A percentile compares a stretch with the other conserved stretches of the same genome.
Conservation (phyloP, 2,329 filamentous ascomycete genomes). For the Neonectria faginata region DNA sequence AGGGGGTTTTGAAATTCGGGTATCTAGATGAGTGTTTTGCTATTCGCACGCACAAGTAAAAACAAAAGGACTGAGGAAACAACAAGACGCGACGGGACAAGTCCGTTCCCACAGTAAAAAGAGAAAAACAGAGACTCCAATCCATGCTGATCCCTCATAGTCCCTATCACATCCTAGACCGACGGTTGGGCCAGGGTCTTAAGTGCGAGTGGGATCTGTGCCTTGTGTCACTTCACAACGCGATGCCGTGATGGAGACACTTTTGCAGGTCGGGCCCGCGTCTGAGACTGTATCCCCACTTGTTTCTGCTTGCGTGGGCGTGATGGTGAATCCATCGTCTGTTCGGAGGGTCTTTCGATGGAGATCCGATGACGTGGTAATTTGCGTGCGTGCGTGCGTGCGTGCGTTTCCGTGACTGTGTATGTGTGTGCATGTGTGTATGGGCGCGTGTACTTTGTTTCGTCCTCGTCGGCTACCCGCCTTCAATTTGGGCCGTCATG, state of each 20-base stretch:
- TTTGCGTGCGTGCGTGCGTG: neutral
- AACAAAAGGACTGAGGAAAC: constrained; percentile 1
- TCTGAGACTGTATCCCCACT: constrained; percentile 26
- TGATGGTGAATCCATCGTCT: neutral
- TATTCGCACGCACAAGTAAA: neutral
- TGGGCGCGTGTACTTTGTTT: neutral
- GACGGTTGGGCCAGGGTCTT: constrained; percentile 3
- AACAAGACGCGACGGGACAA: neutral
- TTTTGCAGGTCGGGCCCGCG: neutral
- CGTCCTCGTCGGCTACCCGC: neutral
- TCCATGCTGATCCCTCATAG: neutral
- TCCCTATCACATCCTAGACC: neutral
- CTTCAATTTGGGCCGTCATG: neutral
- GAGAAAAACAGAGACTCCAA: neutral
- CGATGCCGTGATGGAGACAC: constrained; percentile 39
- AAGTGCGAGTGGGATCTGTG: constrained; percentile 9
- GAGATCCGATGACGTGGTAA: constrained; percentile 1
- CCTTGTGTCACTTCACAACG: constrained; percentile 36
- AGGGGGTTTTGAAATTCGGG: constrained; percentile 16
- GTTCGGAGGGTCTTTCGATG: neutral
- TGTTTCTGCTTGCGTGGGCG: constrained; percentile 31
- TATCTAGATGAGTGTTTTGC: constrained; percentile 25
- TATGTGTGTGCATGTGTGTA: neutral
- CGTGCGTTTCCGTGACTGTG: neutral
- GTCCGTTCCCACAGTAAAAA: neutral